These are phyloP conservation scores for Gamarada debralockiae DNA, from an alignment of 495 filamentous ascomycete species.

Conservation along the genomic window DNA sequence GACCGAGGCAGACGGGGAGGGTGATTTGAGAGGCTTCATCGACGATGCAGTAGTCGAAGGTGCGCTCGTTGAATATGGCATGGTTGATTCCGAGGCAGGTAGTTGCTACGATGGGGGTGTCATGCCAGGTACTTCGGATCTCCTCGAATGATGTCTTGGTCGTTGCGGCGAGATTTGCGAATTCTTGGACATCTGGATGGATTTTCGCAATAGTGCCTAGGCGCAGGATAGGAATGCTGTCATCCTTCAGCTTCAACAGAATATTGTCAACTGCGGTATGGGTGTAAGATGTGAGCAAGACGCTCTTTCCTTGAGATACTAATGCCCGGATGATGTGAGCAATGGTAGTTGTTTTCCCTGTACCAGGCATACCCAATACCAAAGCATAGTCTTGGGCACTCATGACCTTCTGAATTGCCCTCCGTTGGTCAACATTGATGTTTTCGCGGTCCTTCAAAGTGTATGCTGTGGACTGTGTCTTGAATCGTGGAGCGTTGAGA, in stretches of 20 bases:
- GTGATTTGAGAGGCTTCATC: slow-evolving; percentile 98
- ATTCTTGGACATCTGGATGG: slow-evolving; percentile 78
- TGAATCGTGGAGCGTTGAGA: slow-evolving; percentile 67
- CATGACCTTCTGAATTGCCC: slow-evolving; percentile 91
- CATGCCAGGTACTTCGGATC: slow-evolving; percentile 74
- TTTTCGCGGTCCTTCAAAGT: slow-evolving; percentile 48
- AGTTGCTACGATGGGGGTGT: slow-evolving; percentile 84
- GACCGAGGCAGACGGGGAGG: slow-evolving; percentile 86
- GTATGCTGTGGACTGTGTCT: slow-evolving; percentile 55
- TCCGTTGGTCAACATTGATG: slow-evolving; percentile 82
- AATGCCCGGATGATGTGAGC: slow-evolving; percentile 94
- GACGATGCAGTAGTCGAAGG: slow-evolving; percentile 97
- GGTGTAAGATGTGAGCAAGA: slow-evolving; percentile 91
- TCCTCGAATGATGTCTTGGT: slow-evolving; percentile 76
- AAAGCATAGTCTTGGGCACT: slow-evolving; percentile 90
- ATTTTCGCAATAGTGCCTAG: slow-evolving; percentile 80
- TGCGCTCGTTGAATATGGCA: slow-evolving; percentile 78
- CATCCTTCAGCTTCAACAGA: slow-evolving; percentile 78
- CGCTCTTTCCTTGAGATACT: slow-evolving; percentile 83
- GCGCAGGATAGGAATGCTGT: slow-evolving; percentile 75
- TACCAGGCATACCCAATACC: slow-evolving; percentile 95
- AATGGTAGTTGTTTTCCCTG: slow-evolving; percentile 96
- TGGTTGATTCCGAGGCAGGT: slow-evolving; percentile 92
- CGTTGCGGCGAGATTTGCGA: slow-evolving; percentile 70
- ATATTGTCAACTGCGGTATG: slow-evolving; percentile 99